phyloP scores from a whole-genome alignment of 2,329 filamentous ascomycete genomes.

The Colletotrichum spinosum region DNA sequence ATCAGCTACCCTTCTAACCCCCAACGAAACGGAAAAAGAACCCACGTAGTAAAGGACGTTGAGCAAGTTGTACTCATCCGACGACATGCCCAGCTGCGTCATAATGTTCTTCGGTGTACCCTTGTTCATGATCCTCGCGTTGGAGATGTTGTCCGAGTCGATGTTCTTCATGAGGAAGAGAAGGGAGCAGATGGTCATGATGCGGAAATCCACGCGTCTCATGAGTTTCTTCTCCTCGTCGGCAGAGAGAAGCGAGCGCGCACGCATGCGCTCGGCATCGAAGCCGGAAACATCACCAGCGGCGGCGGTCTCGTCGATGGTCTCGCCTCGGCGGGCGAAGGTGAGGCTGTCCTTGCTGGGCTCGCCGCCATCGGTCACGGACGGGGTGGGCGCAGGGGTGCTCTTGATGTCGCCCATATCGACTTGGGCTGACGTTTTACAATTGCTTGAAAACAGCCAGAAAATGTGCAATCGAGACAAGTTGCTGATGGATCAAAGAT shows the following conservation, averaged over 20 bases:
- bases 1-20: background rate
- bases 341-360: conserved; percentile 30
- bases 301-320: conserved; percentile 31
- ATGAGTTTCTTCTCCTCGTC: conserved; percentile 43
- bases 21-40: background rate
- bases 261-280: conserved; percentile 50
- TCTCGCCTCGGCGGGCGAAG: conserved; percentile 40
- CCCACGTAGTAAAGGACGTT: conserved; percentile 54
- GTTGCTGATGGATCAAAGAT: background rate
- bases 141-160: conserved; percentile 54
- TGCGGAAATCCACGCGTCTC: conserved; percentile 41
- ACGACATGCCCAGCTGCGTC: conserved; percentile 52
- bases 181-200: conserved; percentile 47
- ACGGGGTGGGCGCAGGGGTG: background rate
- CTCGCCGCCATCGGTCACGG: background rate
- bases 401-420: conserved; percentile 3
- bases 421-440: background rate
- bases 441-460: no score
- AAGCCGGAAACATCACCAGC: conserved; percentile 44
- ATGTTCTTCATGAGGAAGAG: conserved; percentile 56
- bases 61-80: conserved; percentile 54
- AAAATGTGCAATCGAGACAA: background rate
- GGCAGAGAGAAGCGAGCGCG: conserved; percentile 40
- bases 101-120: conserved; percentile 55
- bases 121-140: conserved; percentile 53